Evolutionary conservation across 768 basidiomycete genomes (phyloP), one percentile per base, ranked within the genome.

Genomic region (Suillus lakei): DNA sequence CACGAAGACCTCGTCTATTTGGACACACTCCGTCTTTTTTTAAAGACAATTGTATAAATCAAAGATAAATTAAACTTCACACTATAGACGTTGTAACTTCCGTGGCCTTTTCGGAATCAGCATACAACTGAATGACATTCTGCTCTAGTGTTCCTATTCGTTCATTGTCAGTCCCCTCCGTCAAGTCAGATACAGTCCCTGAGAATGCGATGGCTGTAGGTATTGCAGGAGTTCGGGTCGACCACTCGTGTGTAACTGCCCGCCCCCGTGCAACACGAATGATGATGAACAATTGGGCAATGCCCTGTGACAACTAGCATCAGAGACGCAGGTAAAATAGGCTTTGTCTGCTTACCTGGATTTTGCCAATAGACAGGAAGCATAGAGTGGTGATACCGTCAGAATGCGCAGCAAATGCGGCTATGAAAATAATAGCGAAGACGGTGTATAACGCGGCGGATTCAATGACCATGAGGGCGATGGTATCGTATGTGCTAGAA

Each of bases 281-380:
- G 65, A 80, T 74, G 67, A 82, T 81, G 55, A 78, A 64, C 18
- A 77, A 32, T 28, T 79, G 74, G 0, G 75, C 74, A 61, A 82
- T 77, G 30, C 70, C 72, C 80, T 81, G 15, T 15, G 39, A 50
- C 12, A 36, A 46, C 28, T 54, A 54, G 21, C 15, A 26, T 41
- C 8, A 46, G 13, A 39, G 39, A 26, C 21, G 5, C 7, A 13
- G 7, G 0, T 10, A 7, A 18, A 13, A 15, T 3, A 12, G 8
- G 13, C n/a, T 18, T 18, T 28, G 26, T 41, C 6, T 59, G 23
- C 53, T 53, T 56, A 76, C 78, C 77, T 78, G 75, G 32, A 74
- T 67, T 34, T 77, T 76, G n/a, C 75, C 73, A 16, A 82, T 58
- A 18, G 74, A 58, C 30, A 74, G 54, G n/a, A 83, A 68, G 16